phyloP scores from a whole-genome alignment of 2,329 filamentous ascomycete genomes.

The Biscogniauxia sp. region DNA sequence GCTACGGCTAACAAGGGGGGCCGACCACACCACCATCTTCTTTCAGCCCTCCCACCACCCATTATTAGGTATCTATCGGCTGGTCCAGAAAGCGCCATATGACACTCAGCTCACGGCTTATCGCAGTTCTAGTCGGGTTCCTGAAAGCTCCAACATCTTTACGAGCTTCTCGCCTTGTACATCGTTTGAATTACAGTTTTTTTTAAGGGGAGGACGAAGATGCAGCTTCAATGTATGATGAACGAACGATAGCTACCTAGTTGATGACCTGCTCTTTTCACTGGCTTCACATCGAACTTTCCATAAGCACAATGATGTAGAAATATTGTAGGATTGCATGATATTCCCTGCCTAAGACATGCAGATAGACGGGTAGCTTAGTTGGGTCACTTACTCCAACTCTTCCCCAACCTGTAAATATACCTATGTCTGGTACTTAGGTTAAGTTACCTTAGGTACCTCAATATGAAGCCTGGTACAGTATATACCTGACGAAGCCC shows the following conservation, averaged over 20 bases:
- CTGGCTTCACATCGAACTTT: background rate
- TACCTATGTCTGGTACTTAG: too few species aligned
- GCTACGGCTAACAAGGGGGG: background rate
- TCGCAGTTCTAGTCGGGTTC: background rate
- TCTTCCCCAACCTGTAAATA: too few species aligned
- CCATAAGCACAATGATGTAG: background rate
- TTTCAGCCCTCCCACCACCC: background rate
- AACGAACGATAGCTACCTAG: too few species aligned
- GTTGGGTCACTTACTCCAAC: too few species aligned
- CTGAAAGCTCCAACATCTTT: too few species aligned
- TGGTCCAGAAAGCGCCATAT: background rate
- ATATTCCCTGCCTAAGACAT: background rate
- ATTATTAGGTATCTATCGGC: background rate
- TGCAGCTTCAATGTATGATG: background rate
- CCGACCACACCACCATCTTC: background rate
- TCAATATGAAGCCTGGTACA: too few species aligned
- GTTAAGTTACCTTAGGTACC: too few species aligned
- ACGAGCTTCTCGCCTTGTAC: too few species aligned
- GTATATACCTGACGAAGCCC: too few species aligned
- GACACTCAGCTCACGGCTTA: background rate
- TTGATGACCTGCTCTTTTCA: background rate
- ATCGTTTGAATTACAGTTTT: background rate
- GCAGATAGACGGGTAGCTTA: background rate
- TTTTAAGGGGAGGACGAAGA: background rate
- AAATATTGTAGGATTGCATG: background rate